phyloP scores from a whole-genome alignment of 2,329 filamentous ascomycete species.

The Scedosporium minutisporum region DNA sequence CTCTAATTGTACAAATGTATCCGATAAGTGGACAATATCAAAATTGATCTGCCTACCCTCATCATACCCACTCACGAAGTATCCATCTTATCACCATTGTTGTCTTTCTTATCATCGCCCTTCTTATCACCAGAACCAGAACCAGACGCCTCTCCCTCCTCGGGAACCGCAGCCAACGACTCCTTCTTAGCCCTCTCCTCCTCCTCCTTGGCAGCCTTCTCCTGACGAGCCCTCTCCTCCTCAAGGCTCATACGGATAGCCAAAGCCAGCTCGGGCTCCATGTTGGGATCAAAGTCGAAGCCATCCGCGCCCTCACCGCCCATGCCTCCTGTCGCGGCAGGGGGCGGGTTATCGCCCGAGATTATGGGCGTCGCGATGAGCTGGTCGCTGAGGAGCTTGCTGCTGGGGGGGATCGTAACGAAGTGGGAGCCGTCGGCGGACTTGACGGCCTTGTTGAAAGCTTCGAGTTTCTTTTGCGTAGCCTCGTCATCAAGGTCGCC shows the following conservation, averaged over 20 bases:
- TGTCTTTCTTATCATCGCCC: conserved; percentile 34
- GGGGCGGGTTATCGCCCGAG: conserved; percentile 63
- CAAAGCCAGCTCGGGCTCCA: conserved; percentile 88
- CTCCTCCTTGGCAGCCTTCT: conserved; percentile 62
- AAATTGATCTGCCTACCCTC: conserved; percentile 30
- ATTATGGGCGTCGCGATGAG: conserved; percentile 84
- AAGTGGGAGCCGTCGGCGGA: conserved; percentile 84
- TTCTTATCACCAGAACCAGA: conserved; percentile 29
- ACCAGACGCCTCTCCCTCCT: conserved; percentile 53
- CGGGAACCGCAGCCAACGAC: conserved; percentile 71
- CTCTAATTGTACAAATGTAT: conserved; percentile 9
- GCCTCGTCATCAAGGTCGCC: conserved; percentile 87
- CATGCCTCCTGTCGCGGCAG: conserved; percentile 45
- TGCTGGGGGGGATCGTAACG: conserved; percentile 80
- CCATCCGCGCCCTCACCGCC: conserved; percentile 54
- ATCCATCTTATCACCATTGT: conserved; percentile 72
- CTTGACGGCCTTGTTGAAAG: conserved; percentile 91
- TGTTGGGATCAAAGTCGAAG: conserved; percentile 68
- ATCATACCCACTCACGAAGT: conserved; percentile 53
- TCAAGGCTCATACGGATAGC: conserved; percentile 96
- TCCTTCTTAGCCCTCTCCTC: conserved; percentile 58
- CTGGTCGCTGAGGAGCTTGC: conserved; percentile 85
- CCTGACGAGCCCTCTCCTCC: conserved; percentile 89
- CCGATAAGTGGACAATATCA: conserved; percentile 23
- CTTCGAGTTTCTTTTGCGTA: conserved; percentile 81